These are phyloP conservation scores for Blastobotrys chiropterorum DNA, from an alignment of 805 yeast species.

Conservation along the genomic window DNA sequence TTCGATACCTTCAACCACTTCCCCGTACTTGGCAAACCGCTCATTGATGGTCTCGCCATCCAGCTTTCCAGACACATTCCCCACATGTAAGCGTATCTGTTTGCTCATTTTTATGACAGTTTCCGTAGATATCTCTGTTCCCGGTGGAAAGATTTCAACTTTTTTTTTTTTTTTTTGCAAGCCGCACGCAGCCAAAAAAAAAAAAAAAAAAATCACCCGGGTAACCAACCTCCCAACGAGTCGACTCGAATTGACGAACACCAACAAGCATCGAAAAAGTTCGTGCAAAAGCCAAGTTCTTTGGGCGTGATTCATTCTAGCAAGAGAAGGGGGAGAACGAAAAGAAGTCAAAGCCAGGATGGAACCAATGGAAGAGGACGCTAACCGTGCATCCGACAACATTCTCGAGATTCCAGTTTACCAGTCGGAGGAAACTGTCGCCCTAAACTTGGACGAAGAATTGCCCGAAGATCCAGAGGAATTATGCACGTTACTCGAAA, in stretches of 20 bases:
- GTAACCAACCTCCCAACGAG: not conserved
- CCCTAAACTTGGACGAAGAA: slow-evolving; percentile 73
- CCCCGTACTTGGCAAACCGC: slow-evolving; percentile 63
- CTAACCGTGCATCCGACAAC: slow-evolving; percentile 18
- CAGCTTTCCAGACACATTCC: slow-evolving; percentile 54
- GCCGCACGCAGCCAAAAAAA: not conserved
- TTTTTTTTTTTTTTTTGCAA: not conserved
- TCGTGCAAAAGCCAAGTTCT: no score
- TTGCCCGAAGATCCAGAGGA: slow-evolving; percentile 88
- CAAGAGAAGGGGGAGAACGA: not conserved
- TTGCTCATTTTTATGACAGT: not conserved
- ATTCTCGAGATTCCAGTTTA: slow-evolving; percentile 69
- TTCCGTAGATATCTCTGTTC: no score
- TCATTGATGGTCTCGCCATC: slow-evolving; percentile 41
- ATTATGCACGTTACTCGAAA: slow-evolving; percentile 66
- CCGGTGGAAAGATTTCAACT: no score
- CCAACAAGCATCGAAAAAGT: no score
- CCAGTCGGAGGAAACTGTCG: slow-evolving; percentile 82
- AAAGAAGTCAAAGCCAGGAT: not conserved
- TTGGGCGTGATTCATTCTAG: not conserved
- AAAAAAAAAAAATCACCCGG: not conserved
- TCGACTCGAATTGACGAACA: no score
- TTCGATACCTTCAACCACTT: slow-evolving; percentile 41
- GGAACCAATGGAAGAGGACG: not conserved
- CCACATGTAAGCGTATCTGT: slow-evolving; percentile 51